Evolutionary conservation across 129 eudicot species (phyloP).

Genomic region (Dittrichia graveolens): DNA sequence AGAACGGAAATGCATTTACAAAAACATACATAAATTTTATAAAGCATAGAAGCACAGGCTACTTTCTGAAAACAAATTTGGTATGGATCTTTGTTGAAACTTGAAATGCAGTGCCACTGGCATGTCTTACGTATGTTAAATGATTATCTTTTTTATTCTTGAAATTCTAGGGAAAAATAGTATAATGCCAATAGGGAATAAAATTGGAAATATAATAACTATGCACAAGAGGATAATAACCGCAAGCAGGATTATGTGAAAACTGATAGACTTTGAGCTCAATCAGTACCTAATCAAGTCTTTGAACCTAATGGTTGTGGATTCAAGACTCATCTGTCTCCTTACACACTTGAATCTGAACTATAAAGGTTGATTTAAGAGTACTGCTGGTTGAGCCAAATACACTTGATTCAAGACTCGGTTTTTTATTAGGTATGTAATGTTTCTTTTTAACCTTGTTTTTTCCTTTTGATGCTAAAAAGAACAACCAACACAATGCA

Average conservation of each 20-base stretch:
- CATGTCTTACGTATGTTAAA: neutral
- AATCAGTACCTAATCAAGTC: neutral
- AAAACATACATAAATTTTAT: neutral
- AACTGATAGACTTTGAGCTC: neutral
- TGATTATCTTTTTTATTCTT: too few relatives aligned
- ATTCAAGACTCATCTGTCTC: neutral
- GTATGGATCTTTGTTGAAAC: neutral
- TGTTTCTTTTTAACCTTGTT: neutral
- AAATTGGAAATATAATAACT: too few relatives aligned
- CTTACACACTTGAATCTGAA: neutral
- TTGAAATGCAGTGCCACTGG: neutral
- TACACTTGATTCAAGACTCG: conserved; percentile 12
- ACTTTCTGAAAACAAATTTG: neutral
- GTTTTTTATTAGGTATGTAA: neutral
- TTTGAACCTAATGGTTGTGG: neutral
- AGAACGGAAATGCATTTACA: neutral
- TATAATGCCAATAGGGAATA: too few relatives aligned
- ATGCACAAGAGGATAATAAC: neutral
- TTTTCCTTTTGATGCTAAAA: neutral
- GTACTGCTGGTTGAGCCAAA: neutral
- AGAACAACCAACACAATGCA: neutral
- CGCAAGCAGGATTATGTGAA: neutral
- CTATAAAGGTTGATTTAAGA: neutral
- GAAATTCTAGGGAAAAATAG: too few relatives aligned
- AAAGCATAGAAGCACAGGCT: neutral